Conservation (phyloP, 805 yeast genomes). For the Myxozyma nipponensis region DNA sequence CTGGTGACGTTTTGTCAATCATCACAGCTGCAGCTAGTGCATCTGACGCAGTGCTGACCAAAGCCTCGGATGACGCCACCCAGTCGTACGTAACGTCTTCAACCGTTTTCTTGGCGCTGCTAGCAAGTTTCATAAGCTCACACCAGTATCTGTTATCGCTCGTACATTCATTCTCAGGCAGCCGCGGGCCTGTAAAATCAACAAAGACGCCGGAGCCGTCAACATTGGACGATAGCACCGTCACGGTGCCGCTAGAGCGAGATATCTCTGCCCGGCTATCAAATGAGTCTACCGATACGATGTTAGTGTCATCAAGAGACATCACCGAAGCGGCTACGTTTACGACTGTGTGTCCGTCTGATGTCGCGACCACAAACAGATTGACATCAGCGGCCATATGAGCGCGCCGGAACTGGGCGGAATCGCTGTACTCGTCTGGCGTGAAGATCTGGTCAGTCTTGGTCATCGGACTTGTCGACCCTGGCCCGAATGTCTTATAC, state of each 20-base stretch:
- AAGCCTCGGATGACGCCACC: not conserved
- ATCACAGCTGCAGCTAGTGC: not conserved
- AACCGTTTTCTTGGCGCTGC: not conserved
- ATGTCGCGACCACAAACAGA: not conserved
- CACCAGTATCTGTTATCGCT: conserved; percentile 6
- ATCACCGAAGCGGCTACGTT: not conserved
- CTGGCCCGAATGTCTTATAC: too few relatives aligned
- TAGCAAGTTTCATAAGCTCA: not conserved
- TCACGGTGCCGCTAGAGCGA: not conserved
- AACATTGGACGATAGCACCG: not conserved
- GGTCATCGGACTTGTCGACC: too few relatives aligned
- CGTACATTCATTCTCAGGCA: conserved; percentile 2
- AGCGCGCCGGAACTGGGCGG: not conserved
- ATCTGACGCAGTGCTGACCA: not conserved
- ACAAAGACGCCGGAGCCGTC: not conserved
- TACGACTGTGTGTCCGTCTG: not conserved
- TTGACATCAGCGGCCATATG: not conserved
- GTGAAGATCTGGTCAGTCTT: not conserved
- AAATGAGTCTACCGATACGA: not conserved
- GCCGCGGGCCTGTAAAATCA: not conserved
- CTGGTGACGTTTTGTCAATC: not conserved
- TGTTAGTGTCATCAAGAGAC: not conserved
- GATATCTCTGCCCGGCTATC: not conserved
- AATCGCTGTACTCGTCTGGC: not conserved
- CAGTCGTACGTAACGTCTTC: not conserved